phyloP scores from a whole-genome alignment of 768 basidiomycete species.

The Phlegmacium glaucopus region DNA sequence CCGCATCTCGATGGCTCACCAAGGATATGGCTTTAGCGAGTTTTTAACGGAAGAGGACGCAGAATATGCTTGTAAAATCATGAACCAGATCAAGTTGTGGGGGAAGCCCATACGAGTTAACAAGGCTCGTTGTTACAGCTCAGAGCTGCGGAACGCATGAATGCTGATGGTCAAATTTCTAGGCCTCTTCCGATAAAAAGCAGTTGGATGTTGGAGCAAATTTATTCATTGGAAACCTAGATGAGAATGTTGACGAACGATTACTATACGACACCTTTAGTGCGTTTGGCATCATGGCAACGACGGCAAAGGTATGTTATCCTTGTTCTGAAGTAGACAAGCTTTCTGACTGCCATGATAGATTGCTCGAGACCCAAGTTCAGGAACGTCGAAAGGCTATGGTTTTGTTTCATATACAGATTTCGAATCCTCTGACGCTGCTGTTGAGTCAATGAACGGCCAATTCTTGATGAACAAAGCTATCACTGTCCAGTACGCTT shows the following conservation, averaged over 20 bases:
- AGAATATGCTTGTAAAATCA: constrained; percentile 99
- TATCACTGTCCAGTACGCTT: constrained; percentile 95
- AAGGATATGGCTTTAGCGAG: constrained; percentile 99
- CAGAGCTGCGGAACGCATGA: neutral
- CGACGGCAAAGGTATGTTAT: constrained; percentile 74
- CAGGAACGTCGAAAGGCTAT: constrained; percentile 91
- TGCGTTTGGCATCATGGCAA: constrained; percentile 91
- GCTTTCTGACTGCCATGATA: constrained; percentile 27
- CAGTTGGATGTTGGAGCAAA: constrained; percentile 98
- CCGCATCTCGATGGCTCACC: constrained; percentile 96
- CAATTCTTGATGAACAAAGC: constrained; percentile 99
- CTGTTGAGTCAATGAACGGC: constrained; percentile 94
- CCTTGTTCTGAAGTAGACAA: constrained; percentile 2
- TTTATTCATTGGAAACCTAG: constrained; percentile 92
- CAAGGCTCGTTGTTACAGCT: constrained; percentile 56
- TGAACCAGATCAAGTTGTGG: constrained; percentile 99
- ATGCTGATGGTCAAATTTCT: constrained; percentile 14
- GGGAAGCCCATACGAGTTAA: constrained; percentile 99
- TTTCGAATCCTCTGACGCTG: constrained; percentile 95
- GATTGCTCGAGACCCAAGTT: constrained; percentile 88
- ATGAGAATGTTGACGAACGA: constrained; percentile 93
- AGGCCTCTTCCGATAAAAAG: constrained; percentile 98
- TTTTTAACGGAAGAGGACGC: constrained; percentile 99
- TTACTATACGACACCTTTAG: constrained; percentile 93
- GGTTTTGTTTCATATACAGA: constrained; percentile 97